These are phyloP conservation scores for Dictyostelium citrinum DNA, from an alignment of 78 protist genomes.

Conservation along the genomic window DNA sequence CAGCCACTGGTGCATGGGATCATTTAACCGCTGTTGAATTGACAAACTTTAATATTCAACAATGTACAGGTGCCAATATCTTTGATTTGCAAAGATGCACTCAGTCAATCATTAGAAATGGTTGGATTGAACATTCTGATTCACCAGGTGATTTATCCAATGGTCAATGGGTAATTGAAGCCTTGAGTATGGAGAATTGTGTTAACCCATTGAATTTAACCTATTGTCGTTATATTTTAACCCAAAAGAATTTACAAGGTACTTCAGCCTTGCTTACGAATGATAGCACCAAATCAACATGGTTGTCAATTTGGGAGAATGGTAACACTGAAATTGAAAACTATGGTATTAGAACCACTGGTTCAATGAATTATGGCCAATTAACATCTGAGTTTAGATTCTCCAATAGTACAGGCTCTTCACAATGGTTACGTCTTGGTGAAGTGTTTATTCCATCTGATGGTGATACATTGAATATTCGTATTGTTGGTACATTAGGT, in stretches of 20 bases:
- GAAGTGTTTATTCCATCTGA: neutral
- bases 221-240: neutral
- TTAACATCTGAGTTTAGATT: neutral
- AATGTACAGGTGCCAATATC: neutral
- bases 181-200: neutral
- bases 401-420: neutral
- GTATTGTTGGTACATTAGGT: neutral
- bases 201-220: neutral
- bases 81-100: neutral
- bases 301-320: neutral
- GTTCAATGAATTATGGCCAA: neutral
- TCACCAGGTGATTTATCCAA: neutral
- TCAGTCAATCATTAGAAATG: neutral
- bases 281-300: neutral
- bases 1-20: neutral
- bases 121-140: neutral
- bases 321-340: neutral
- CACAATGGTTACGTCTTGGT: neutral
- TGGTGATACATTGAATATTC: neutral
- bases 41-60: neutral
- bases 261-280: neutral
- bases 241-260: neutral
- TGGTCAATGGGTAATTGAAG: conserved; percentile 10
- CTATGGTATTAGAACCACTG: neutral
- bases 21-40: neutral